phyloP scores from a whole-genome alignment of 2,329 filamentous ascomycete genomes.

The Exophiala sp. region DNA sequence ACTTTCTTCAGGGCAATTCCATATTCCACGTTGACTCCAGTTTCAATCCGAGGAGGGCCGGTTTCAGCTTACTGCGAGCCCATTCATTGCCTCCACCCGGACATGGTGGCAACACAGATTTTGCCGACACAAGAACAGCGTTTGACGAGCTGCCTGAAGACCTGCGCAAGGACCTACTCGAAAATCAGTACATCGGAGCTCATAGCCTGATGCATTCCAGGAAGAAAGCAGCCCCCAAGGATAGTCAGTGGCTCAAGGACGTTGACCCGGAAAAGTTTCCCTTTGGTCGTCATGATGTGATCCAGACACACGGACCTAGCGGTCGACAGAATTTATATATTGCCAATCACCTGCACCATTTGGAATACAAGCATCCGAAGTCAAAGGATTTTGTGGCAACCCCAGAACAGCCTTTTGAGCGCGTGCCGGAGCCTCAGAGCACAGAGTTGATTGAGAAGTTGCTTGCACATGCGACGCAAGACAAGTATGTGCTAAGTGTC shows the following conservation, averaged over 20 bases:
- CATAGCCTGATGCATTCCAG: slow-evolving; percentile 54
- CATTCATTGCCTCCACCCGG: slow-evolving; percentile 48
- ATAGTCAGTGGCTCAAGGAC: slow-evolving; percentile 41
- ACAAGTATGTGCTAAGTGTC: slow-evolving; percentile 46
- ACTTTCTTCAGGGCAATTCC: slow-evolving; percentile 41
- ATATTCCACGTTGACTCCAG: slow-evolving; percentile 56
- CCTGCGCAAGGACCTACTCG: slow-evolving; percentile 35
- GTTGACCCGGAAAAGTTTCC: slow-evolving; percentile 40
- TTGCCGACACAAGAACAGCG: slow-evolving; percentile 53
- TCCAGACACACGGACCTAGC: slow-evolving; percentile 49
- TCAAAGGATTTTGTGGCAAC: slow-evolving; percentile 12
- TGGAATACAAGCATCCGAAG: slow-evolving; percentile 33
- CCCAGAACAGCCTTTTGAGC: slow-evolving; percentile 15
- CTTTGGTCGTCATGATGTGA: slow-evolving; percentile 47
- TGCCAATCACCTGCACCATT: slow-evolving; percentile 52
- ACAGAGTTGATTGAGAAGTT: slow-evolving; percentile 35
- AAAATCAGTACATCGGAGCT: slow-evolving; percentile 46
- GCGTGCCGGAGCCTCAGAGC: slow-evolving; percentile 33
- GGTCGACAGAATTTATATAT: slow-evolving; percentile 53
- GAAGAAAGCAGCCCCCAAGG: slow-evolving; percentile 48
- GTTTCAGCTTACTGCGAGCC: slow-evolving; percentile 52
- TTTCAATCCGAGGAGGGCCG: slow-evolving; percentile 54
- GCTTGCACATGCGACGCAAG: slow-evolving; percentile 46
- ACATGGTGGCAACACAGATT: slow-evolving; percentile 52
- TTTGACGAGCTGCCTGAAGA: slow-evolving; percentile 45